Evolutionary conservation across 225 moss, liverwort and hornwort species (phyloP), one percentile per base, ranked within the genome.

Genomic region (Physcomitrium patens): DNA sequence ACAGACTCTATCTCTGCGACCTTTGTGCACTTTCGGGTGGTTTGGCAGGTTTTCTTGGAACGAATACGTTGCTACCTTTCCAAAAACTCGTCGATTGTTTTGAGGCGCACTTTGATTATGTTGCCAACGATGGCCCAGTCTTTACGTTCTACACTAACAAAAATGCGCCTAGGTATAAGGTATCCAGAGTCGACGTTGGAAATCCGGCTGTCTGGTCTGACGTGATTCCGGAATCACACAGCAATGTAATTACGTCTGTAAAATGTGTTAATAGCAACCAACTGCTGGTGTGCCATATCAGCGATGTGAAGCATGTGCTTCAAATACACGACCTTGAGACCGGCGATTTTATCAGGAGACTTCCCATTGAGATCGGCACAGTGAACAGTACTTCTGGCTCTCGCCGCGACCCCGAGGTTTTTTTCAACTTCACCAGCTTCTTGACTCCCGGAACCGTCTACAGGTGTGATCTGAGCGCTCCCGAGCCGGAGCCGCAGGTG

Each of bases 401-500:
- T 73, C 89, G 96, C 52, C 68, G 73, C 18, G 87, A 93, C 55
- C 75, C 78, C 31, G 91, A 90, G 77, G 58, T 93, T 66, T 93
- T 87, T 75, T 92, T 93, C 72, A 85, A 80, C 74, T 93, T 96
- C 76, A 91, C 93, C 31, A 96, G 93, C 83, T 96, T 93, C 82
- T 79, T 96, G 70, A 85, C 91, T 57, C 91, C 96, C 15, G 93
- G 93, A 28, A 96, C 80, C 17, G 83, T 90, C 41, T 93, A 84
- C 57, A 79, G 79, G 19, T 96, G 89, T 65, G 83, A 93, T 65
- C 77, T 93, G 60, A 78, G 82, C 43, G 77, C 86, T 18, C 19
- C 53, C 14, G 60, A 85, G 42, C 93, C 84, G 7, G 59, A 76
- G 37, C 58, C 80, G 9, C 79, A 89, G 68, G 68, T 92, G 48